phyloP scores from a whole-genome alignment of 1,284 basidiomycete genomes.

The Phenoliferia sp. region DNA sequence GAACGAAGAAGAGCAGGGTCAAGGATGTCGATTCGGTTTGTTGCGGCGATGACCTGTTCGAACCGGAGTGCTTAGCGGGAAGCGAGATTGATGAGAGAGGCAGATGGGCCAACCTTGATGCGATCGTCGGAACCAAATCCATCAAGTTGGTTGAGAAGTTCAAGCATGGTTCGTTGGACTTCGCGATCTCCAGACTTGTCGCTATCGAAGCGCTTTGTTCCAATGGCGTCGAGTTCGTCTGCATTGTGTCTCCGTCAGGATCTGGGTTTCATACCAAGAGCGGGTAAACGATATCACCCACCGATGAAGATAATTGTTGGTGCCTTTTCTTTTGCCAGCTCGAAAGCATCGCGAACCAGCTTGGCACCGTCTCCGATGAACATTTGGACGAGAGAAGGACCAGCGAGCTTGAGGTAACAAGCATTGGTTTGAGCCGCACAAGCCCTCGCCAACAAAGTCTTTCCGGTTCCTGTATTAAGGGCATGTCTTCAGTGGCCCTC shows the following conservation, averaged over 20 bases:
- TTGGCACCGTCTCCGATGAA: constrained; percentile 91
- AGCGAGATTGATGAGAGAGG: not conserved
- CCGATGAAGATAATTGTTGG: constrained; percentile 86
- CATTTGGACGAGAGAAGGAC: constrained; percentile 74
- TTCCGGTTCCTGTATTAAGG: constrained; percentile 58
- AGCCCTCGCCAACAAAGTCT: constrained; percentile 69
- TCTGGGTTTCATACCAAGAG: too few relatives aligned
- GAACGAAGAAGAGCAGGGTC: constrained; percentile 71
- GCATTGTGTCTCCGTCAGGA: too few relatives aligned
- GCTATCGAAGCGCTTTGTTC: constrained; percentile 98
- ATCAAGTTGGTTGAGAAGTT: constrained; percentile 85
- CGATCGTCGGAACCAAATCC: constrained; percentile 84
- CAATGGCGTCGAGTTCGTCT: constrained; percentile 97
- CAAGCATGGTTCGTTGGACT: constrained; percentile 98
- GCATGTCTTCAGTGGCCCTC: not conserved
- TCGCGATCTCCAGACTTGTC: constrained; percentile 97
- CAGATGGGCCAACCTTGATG: constrained; percentile 67
- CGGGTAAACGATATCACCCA: too few relatives aligned
- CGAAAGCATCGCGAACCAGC: constrained; percentile 93
- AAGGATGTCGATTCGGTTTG: constrained; percentile 97
- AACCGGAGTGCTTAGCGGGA: not conserved
- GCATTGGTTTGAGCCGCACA: constrained; percentile 78
- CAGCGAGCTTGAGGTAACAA: constrained; percentile 73
- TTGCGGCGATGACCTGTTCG: constrained; percentile 88
- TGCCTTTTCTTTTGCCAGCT: constrained; percentile 93